Evolutionary conservation across 345 rosid species (phyloP).

Genomic region (Clarkia xantiana): DNA sequence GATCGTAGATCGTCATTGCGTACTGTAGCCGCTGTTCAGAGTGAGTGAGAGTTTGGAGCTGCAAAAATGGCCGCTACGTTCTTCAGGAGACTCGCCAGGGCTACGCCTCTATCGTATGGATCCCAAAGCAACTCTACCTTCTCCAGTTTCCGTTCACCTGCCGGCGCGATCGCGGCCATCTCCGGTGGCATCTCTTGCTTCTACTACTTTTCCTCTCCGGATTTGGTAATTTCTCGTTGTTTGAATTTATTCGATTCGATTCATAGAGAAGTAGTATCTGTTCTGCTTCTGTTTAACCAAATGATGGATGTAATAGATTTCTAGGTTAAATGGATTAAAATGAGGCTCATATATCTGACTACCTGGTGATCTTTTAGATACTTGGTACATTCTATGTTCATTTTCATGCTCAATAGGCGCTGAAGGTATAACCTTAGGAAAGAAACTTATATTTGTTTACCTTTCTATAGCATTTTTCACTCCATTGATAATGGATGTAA

Average conservation of each 20-base stretch:
- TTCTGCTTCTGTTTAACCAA: neutral
- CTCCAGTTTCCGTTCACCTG: constrained; percentile 33
- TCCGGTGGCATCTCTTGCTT: constrained; percentile 69
- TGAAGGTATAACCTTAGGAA: too few species aligned
- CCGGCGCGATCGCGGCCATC: constrained; percentile 61
- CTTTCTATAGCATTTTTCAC: too few species aligned
- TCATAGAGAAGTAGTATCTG: constrained; percentile 1
- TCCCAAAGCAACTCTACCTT: constrained; percentile 26
- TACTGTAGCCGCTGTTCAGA: too few species aligned
- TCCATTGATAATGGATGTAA: too few species aligned
- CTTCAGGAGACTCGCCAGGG: constrained; percentile 9
- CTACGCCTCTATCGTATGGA: constrained; percentile 17
- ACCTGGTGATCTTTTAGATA: too few species aligned
- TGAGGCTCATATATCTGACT: too few species aligned
- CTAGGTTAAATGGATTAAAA: too few species aligned
- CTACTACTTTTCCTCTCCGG: constrained; percentile 39
- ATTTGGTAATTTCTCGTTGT: constrained; percentile 31
- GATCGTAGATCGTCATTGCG: too few species aligned
- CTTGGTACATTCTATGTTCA: too few species aligned
- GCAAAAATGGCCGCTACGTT: constrained; percentile 4
- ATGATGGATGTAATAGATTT: neutral
- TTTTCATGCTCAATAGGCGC: too few species aligned
- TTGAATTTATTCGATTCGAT: constrained; percentile 1
- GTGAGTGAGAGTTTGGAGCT: too few species aligned
- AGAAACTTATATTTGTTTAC: too few species aligned